Evolutionary conservation across 1,139 yeast species (phyloP).

Genomic region (Suhomyces choctaworum): DNA sequence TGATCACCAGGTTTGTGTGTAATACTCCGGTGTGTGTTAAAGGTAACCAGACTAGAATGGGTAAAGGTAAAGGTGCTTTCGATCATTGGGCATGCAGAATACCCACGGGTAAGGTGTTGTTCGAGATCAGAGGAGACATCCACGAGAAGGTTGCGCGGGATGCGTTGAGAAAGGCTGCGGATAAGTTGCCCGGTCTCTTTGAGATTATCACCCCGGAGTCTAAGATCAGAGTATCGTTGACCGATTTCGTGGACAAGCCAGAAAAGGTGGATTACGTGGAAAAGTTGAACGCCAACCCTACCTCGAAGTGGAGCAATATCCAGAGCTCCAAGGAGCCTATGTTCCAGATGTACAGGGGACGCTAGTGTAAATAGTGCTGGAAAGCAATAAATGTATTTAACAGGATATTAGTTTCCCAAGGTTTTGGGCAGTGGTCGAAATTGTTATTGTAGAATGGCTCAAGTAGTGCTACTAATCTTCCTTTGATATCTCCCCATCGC

Average conservation of each 20-base stretch:
- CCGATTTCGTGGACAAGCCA: slow-evolving; percentile 44
- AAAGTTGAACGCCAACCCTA: slow-evolving; percentile 58
- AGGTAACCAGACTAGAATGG: slow-evolving; percentile 99
- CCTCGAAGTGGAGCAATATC: slow-evolving; percentile 58
- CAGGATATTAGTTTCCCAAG: no score
- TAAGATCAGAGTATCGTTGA: slow-evolving; percentile 71
- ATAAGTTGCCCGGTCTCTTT: slow-evolving; percentile 87
- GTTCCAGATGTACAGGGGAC: slow-evolving; percentile 57
- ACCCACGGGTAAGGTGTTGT: slow-evolving; percentile 90
- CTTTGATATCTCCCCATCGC: no score
- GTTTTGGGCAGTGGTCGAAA: no score
- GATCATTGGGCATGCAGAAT: slow-evolving; percentile 97
- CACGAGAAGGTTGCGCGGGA: slow-evolving; percentile 92
- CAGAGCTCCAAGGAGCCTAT: slow-evolving; percentile 51
- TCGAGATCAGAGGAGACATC: slow-evolving; percentile 77
- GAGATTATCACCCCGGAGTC: slow-evolving; percentile 76
- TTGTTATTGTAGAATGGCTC: no score
- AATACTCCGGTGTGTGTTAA: slow-evolving; percentile 90
- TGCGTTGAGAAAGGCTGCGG: slow-evolving; percentile 88
- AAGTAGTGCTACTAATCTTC: no score
- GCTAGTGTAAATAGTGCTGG: slow-evolving; percentile 23
- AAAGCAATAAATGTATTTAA: no score
- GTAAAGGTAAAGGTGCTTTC: slow-evolving; percentile 98
- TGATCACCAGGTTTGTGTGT: slow-evolving; percentile 80
- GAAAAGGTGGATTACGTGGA: slow-evolving; percentile 55